phyloP scores from a whole-genome alignment of 257 asterid genomes.

The Rauvolfia tetraphylla region DNA sequence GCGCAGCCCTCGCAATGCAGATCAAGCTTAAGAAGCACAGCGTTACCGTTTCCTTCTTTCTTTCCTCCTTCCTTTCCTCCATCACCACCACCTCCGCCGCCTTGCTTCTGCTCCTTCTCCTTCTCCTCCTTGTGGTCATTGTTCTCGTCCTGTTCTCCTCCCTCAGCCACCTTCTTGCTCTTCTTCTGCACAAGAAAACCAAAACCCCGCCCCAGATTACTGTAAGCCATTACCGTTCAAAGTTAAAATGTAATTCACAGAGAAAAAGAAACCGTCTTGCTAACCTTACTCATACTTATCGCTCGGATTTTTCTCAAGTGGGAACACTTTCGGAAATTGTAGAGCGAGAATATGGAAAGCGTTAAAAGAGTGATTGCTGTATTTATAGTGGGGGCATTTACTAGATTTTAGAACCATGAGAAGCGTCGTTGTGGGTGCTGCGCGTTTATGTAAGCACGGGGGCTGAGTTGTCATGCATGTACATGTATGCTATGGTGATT shows the following conservation, averaged over 20 bases:
- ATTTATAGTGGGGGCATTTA: neutral
- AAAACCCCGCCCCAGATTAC: neutral
- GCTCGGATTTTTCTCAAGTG: neutral
- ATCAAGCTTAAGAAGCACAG: constrained; percentile 59
- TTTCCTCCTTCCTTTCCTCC: neutral
- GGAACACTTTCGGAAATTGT: neutral
- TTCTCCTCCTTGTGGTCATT: neutral
- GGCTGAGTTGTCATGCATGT: constrained; percentile 14
- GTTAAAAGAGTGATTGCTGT: neutral
- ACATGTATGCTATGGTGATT: neutral
- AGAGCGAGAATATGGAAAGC: neutral
- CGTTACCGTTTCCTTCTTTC: constrained; percentile 7
- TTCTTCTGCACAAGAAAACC: constrained; percentile 24
- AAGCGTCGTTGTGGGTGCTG: neutral
- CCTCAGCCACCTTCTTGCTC: constrained; percentile 22
- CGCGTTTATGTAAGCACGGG: neutral
- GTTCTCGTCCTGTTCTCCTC: constrained; percentile 1
- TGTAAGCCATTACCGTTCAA: neutral
- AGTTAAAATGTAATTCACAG: neutral
- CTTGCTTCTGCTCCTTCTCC: neutral
- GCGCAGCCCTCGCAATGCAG: constrained; percentile 87
- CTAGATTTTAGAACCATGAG: neutral
- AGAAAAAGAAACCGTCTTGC: neutral
- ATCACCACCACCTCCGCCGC: constrained; percentile 13
- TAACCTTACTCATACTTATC: constrained; percentile 21